These are phyloP conservation scores for Hippophae gyantsensis DNA, from an alignment of 306 rosid genomes.

Conservation along the genomic window DNA sequence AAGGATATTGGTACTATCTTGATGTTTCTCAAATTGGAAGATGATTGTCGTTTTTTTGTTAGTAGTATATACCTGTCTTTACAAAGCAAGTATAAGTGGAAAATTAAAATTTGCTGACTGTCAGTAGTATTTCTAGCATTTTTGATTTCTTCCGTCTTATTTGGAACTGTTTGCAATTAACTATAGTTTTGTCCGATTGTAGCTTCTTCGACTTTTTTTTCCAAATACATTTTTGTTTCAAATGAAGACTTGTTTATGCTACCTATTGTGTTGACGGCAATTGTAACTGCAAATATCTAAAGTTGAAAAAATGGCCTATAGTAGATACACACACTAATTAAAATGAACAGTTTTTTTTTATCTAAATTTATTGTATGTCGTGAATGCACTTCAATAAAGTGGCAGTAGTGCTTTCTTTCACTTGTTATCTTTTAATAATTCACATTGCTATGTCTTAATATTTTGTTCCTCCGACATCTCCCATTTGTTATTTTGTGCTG, in stretches of 20 bases:
- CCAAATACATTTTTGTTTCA: neutral
- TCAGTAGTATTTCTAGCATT: neutral
- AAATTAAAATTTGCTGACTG: neutral
- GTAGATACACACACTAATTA: no score
- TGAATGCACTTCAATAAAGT: no score
- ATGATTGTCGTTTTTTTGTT: slow-evolving; percentile 4
- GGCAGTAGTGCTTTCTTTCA: no score
- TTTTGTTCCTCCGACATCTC: no score
- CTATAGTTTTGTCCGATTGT: slow-evolving; percentile 1
- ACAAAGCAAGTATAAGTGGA: neutral
- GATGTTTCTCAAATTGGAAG: neutral
- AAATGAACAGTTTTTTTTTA: no score
- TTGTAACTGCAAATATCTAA: neutral
- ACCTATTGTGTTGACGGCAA: neutral
- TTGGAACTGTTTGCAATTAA: neutral
- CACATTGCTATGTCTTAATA: no score
- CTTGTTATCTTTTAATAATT: no score
- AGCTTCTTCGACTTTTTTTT: neutral
- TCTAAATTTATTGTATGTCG: no score
- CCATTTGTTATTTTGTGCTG: no score
- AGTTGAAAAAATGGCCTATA: neutral
- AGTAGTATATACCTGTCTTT: neutral
- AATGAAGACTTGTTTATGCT: neutral
- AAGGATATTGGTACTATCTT: neutral
- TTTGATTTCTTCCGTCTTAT: neutral